phyloP scores from a whole-genome alignment of 2,329 filamentous ascomycete genomes.

The Claviceps sp. region DNA sequence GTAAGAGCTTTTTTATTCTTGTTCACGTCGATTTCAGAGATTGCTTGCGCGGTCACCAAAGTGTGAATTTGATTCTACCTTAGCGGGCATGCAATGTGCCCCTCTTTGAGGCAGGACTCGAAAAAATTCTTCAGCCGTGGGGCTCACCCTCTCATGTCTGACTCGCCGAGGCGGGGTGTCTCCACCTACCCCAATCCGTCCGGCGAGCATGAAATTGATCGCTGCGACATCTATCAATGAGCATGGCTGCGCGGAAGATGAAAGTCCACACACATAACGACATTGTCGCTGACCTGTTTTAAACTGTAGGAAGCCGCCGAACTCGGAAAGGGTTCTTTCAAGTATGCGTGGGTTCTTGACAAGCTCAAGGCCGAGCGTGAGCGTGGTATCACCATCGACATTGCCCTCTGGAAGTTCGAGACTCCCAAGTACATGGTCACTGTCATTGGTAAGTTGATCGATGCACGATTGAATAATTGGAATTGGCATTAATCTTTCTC shows the following conservation, averaged over 20 bases:
- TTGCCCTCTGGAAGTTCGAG: conserved; percentile 99
- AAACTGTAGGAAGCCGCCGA: conserved; percentile 80
- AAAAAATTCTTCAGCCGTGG: too few relatives aligned
- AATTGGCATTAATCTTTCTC: too few relatives aligned
- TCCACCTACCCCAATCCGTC: too few relatives aligned
- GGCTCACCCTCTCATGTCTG: too few relatives aligned
- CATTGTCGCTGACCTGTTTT: not conserved
- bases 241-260: not conserved
- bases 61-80: too few relatives aligned
- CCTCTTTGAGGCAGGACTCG: too few relatives aligned
- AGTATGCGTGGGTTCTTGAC: conserved; percentile 99
- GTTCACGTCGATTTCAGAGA: not conserved
- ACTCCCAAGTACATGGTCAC: conserved; percentile 96
- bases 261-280: not conserved
- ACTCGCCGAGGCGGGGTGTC: too few relatives aligned
- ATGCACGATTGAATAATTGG: too few relatives aligned
- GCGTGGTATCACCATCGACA: conserved; percentile 99
- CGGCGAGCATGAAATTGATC: too few relatives aligned
- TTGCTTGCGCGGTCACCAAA: not conserved
- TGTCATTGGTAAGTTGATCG: conserved; percentile 61
- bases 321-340: conserved; percentile 99
- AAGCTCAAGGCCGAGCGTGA: conserved; percentile 98
- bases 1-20: conserved; percentile 36
- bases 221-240: not conserved
- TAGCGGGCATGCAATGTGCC: too few relatives aligned